Base-by-base conservation (phyloP, 495 filamentous ascomycete genomes). In the Lichina pygmaea region DNA sequence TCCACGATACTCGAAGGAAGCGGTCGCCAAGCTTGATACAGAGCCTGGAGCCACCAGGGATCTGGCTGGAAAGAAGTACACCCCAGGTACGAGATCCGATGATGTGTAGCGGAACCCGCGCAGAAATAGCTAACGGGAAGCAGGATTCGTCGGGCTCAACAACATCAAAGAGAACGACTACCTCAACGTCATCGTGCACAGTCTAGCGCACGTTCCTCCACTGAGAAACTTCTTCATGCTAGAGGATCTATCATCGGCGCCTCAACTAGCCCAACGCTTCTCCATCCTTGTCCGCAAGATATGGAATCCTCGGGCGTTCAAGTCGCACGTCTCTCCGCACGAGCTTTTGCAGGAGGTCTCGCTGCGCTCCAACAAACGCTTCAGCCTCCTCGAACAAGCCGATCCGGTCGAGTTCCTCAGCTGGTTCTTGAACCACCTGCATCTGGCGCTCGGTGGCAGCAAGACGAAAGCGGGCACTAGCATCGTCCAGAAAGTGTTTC, bases 81-180 rank as follows among this genome's bases (percentile, higher is more conserved):
- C 76, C 50, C 89, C 83, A 50, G 82, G 70, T 73, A 54, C 48
- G 62, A 51, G 24, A 8, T 13, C 8, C 12, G 24, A 24, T 24
- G 24, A 24, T 33, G 12, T 30, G 12, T 33, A 34, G 43, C 49
- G 36, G 34, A 31, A 31, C 33, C 37, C 24, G 31, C 10, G 5
- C 34, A 12, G 15, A 43, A 49, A 34, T 24, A 24, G 1, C 4
- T 24, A 24, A 24, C 24, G 24, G 24, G 16, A 13, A 30, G 12
- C 56, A 65, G 77, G 89, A 5, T 99, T 93, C 57, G 85, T 99
- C 50, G 89, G 89, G 49, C 84, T 99, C 77, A 95, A 99, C 65
- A 94, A 99, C 58, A 95, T 99, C 66, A 99, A 99, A 58, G 83
- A 82, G 43, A 99, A 99, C 61, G 89, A 99, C 61, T 99, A 95